A percentile compares a stretch with the other conserved stretches of the same genome.
Conservation (phyloP, 2,329 filamentous ascomycete genomes). For the Colletotrichum sp. region DNA sequence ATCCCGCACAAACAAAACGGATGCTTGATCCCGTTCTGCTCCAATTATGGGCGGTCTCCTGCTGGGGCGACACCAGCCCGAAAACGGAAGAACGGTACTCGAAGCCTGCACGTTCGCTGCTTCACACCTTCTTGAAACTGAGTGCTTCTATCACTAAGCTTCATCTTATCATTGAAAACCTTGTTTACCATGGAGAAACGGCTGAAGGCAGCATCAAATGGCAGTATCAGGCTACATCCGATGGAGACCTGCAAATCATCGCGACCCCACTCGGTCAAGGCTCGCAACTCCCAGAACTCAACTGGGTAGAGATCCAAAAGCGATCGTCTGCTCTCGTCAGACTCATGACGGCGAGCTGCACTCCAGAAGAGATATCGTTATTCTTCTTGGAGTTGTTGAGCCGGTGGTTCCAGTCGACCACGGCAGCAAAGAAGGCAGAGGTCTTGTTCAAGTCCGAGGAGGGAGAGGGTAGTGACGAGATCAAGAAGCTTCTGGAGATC, state of each 20-base stretch:
- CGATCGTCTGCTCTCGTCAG: slow-evolving; percentile 55
- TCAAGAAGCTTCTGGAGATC: slow-evolving; percentile 59
- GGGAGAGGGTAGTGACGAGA: slow-evolving; percentile 41
- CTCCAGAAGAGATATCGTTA: slow-evolving; percentile 61
- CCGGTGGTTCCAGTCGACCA: slow-evolving; percentile 55
- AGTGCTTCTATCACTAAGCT: slow-evolving; percentile 57
- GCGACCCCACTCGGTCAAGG: slow-evolving; percentile 22
- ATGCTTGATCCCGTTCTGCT: slow-evolving; percentile 63
- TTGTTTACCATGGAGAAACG: slow-evolving; percentile 59
- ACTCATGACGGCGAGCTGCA: slow-evolving; percentile 53
- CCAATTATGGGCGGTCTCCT: slow-evolving; percentile 68
- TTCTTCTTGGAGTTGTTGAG: slow-evolving; percentile 66
- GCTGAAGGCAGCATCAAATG: slow-evolving; percentile 45
- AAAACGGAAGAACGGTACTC: slow-evolving; percentile 43
- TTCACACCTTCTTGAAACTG: slow-evolving; percentile 64
- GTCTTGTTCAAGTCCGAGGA: slow-evolving; percentile 30
- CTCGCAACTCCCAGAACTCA: slow-evolving; percentile 30
- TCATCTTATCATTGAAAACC: slow-evolving; percentile 52
- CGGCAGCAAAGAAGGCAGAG: slow-evolving; percentile 28
- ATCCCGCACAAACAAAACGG: slow-evolving; percentile 68
- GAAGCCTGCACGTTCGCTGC: slow-evolving; percentile 51
- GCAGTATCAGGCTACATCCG: slow-evolving; percentile 52
- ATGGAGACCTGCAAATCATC: slow-evolving; percentile 59
- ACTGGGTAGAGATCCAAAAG: slow-evolving; percentile 50
- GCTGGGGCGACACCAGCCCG: slow-evolving; percentile 46